Base-by-base conservation (phyloP, 2,329 filamentous ascomycete species). In the Fusarium mundagurra region DNA sequence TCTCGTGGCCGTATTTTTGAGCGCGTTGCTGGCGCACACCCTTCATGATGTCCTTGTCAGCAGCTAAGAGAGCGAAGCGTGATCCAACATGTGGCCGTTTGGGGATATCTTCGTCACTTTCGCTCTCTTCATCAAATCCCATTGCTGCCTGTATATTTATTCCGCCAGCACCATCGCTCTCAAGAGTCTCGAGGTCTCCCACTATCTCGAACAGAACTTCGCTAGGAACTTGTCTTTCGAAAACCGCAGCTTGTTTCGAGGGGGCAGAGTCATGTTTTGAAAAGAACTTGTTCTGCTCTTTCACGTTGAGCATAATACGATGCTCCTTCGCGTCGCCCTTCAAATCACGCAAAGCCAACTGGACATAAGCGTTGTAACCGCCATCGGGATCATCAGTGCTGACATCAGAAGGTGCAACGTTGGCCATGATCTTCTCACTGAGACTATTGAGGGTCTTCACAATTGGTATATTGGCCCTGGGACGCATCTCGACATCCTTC, bases 401-500 rank as follows among this genome's bases (percentile, higher is more conserved):
- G 3, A 89, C 88, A 80, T 98, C 95, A 10, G 92, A 90, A 3
- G 95, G 93, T 5, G 93, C 90, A 17, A 98, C 94, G 73, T 95
- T 93, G 54, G 93, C 93, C 88, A 99, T 92, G 81, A 99, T 93
- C 83, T 97, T 98, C 82, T 96, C 94, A 77, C 94, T 98, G 64
- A 98, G 88, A 69, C 89, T 94, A 81, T 99, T 99, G 64, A 99
- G 86, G 0, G 94, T 95, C 71, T 93, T 91, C 73, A 98, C 92
- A 71, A 98, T 97, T 17, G 95, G 95, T 5, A 96, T 92, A 80
- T 96, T 96, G 51, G 89, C 85, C 17, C 91, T 88, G 5, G 95
- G 94, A 39, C 94, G 90, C 94, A 98, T 98, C 74, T 97, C 96
- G 41, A 93, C 85, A 80, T 98, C 95, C 63, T 96, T 94, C 60